Evolutionary conservation across 345 rosid species (phyloP).

Genomic region (Noccaea caerulescens): DNA sequence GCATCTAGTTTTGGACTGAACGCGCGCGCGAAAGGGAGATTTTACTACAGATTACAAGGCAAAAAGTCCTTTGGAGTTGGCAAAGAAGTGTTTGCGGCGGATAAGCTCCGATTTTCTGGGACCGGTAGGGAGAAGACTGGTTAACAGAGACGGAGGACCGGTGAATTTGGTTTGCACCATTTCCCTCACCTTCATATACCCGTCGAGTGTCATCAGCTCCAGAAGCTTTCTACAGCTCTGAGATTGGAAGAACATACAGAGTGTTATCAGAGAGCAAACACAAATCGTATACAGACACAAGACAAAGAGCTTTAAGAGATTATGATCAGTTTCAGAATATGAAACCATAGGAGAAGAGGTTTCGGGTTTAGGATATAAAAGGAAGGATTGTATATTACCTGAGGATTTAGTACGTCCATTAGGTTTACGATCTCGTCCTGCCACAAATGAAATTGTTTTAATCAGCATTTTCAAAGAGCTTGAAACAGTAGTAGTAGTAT

Average conservation of each 20-base stretch:
- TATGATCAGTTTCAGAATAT: constrained; percentile 25
- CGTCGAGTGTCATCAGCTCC: constrained; percentile 79
- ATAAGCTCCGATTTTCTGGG: constrained; percentile 51
- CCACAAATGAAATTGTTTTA: constrained; percentile 27
- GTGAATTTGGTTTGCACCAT: constrained; percentile 58
- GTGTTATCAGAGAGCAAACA: constrained; percentile 12
- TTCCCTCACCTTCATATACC: constrained; percentile 61
- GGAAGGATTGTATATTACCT: constrained; percentile 54
- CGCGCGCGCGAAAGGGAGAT: no score
- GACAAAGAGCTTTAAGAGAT: not conserved
- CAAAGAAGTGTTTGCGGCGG: constrained; percentile 71
- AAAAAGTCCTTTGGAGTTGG: constrained; percentile 61
- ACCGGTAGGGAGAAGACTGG: constrained; percentile 50
- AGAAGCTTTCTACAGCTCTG: constrained; percentile 76
- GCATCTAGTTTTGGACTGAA: constrained; percentile 4
- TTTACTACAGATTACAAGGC: constrained; percentile 45
- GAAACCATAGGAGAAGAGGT: constrained; percentile 2
- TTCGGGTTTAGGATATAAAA: not conserved
- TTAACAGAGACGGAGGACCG: constrained; percentile 60
- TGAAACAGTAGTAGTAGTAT: constrained; percentile 7
- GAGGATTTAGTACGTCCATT: constrained; percentile 83
- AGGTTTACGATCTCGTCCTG: constrained; percentile 73
- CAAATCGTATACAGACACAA: not conserved
- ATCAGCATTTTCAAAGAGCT: constrained; percentile 18
- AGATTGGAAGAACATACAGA: constrained; percentile 1